These are phyloP conservation scores for Epichloe typhina DNA, from an alignment of 2,329 filamentous ascomycete species.

Conservation along the genomic window DNA sequence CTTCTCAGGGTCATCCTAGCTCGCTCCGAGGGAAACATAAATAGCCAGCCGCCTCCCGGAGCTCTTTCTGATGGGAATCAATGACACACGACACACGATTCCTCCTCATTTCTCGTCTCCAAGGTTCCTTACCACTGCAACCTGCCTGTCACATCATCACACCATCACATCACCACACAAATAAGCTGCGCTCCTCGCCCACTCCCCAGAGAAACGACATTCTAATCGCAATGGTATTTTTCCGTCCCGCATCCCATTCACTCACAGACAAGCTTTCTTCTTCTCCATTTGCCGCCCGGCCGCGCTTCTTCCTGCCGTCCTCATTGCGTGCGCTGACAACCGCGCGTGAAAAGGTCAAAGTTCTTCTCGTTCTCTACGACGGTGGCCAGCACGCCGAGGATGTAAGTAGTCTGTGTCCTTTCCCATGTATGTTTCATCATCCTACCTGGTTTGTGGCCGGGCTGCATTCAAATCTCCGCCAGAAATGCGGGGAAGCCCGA, in stretches of 20 bases:
- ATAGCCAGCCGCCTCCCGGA: slow-evolving; percentile 1
- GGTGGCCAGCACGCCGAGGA: slow-evolving; percentile 79
- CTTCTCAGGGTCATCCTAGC: neutral
- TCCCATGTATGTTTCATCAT: neutral
- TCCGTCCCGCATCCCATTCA: slow-evolving; percentile 13
- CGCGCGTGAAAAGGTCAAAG: slow-evolving; percentile 61
- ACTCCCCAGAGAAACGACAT: neutral
- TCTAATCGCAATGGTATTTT: slow-evolving; percentile 18
- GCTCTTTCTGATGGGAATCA: neutral
- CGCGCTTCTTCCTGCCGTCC: slow-evolving; percentile 27
- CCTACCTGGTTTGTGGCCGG: neutral
- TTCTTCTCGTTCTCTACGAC: slow-evolving; percentile 89
- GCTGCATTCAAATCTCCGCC: neutral
- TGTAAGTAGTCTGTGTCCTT: slow-evolving; percentile 33
- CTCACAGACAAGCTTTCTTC: slow-evolving; percentile 2
- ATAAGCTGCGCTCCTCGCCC: no score
- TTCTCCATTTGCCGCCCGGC: slow-evolving; percentile 20
- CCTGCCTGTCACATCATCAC: neutral
- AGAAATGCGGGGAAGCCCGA: neutral
- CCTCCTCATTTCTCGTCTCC: neutral
- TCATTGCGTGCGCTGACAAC: slow-evolving; percentile 39
- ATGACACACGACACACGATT: slow-evolving; percentile 1
- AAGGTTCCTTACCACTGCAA: neutral
- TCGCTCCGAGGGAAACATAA: neutral
- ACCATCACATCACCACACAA: neutral